A percentile compares a stretch with the other conserved stretches of the same genome.
phyloP scores from a whole-genome alignment of 495 filamentous ascomycete genomes.

The Xylaria grammica region DNA sequence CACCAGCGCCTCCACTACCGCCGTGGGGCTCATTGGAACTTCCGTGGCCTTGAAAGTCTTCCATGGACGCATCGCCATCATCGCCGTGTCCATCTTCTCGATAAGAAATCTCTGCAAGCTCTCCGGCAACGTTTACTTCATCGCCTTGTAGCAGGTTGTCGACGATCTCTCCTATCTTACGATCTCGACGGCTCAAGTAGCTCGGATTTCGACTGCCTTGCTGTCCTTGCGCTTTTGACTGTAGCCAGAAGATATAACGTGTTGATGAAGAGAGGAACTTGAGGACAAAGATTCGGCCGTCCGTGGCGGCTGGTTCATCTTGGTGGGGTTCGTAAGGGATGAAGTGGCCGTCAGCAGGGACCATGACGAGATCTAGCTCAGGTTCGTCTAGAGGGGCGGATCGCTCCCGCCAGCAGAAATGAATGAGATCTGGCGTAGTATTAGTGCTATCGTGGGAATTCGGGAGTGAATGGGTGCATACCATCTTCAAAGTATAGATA shows the following conservation, averaged over 20 bases:
- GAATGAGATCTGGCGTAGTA: slow-evolving; percentile 69
- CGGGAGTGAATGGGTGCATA: slow-evolving; percentile 34
- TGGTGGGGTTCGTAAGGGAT: slow-evolving; percentile 69
- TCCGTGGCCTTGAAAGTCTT: slow-evolving; percentile 75
- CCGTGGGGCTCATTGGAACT: slow-evolving; percentile 62
- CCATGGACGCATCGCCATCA: slow-evolving; percentile 79
- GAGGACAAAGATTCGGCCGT: slow-evolving; percentile 89
- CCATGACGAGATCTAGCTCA: slow-evolving; percentile 47
- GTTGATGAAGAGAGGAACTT: slow-evolving; percentile 94
- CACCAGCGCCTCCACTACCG: slow-evolving; percentile 77
- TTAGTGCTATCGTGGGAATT: slow-evolving; percentile 27
- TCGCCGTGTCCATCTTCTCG: slow-evolving; percentile 63
- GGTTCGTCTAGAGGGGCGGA: slow-evolving; percentile 31
- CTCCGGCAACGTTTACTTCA: slow-evolving; percentile 81
- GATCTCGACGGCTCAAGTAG: slow-evolving; percentile 81
- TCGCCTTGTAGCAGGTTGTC: slow-evolving; percentile 84
- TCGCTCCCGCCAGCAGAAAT: slow-evolving; percentile 91
- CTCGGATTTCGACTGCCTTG: slow-evolving; percentile 62
- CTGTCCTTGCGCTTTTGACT: slow-evolving; percentile 81
- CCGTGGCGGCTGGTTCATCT: slow-evolving; percentile 64
- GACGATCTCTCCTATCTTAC: slow-evolving; percentile 82
- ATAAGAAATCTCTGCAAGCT: slow-evolving; percentile 68
- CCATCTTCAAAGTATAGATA: slow-evolving; percentile 95
- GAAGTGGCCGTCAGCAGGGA: slow-evolving; percentile 82
- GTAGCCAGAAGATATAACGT: slow-evolving; percentile 94